Conservation (phyloP, 163 green algal genomes). For the Chlorella variabilis region DNA sequence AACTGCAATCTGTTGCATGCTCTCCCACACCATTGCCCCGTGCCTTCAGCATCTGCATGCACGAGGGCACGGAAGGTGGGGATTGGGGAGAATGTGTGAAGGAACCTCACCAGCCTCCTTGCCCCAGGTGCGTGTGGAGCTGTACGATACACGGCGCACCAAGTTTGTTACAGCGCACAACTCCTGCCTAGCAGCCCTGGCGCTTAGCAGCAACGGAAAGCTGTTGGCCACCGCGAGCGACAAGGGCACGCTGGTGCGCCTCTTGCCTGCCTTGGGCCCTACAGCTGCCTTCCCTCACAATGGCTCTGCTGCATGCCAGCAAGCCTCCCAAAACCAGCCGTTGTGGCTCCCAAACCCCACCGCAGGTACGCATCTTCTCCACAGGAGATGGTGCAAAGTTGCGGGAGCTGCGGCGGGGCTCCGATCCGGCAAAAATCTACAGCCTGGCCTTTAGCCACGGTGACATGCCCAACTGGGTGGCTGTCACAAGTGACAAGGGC, state of each 20-base stretch:
- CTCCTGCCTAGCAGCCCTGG: constrained; percentile 77
- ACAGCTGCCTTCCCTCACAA: not conserved
- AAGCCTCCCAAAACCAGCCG: too few species aligned
- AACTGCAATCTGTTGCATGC: too few species aligned
- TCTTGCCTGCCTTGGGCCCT: not conserved
- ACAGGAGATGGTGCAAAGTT: constrained; percentile 62
- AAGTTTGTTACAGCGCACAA: constrained; percentile 94
- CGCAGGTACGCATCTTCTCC: constrained; percentile 27
- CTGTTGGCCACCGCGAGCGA: constrained; percentile 91
- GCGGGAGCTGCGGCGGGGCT: constrained; percentile 92
- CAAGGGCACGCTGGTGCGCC: constrained; percentile 84
- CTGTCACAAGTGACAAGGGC: constrained; percentile 91
- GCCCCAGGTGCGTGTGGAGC: constrained; percentile 94
- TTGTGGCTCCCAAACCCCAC: too few species aligned
- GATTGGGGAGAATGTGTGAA: too few species aligned
- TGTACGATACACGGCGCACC: constrained; percentile 90
- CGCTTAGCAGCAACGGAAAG: constrained; percentile 87
- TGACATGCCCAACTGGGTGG: constrained; percentile 81
- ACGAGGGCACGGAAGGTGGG: not conserved
- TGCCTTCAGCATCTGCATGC: not conserved
- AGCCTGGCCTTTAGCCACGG: constrained; percentile 83
- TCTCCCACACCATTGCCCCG: not conserved
- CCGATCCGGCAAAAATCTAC: constrained; percentile 88
- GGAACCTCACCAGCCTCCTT: too few species aligned
- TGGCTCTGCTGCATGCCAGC: too few species aligned